phyloP scores from a whole-genome alignment of 2,329 filamentous ascomycete species.

The Exophiala alcalophila region DNA sequence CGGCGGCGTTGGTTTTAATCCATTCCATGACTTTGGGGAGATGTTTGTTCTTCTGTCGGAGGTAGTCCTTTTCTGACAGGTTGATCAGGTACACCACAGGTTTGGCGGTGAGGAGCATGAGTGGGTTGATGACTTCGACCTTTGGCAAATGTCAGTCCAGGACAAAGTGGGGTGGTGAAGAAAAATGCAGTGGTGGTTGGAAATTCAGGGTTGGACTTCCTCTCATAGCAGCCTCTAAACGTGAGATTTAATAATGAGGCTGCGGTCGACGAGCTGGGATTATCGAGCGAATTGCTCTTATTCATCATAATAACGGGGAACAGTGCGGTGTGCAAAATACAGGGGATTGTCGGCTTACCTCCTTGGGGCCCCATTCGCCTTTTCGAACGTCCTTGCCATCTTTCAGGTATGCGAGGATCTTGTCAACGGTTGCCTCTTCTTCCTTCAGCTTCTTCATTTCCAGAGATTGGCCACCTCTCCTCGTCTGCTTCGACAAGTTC shows the following conservation, averaged over 20 bases:
- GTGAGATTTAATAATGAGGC: slow-evolving; percentile 65
- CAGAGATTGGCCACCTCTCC: slow-evolving; percentile 87
- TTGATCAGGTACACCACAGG: slow-evolving; percentile 97
- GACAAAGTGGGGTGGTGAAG: not conserved
- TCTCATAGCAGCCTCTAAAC: slow-evolving; percentile 81
- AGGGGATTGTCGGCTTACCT: slow-evolving; percentile 63
- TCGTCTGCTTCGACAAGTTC: slow-evolving; percentile 87
- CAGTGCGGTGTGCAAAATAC: slow-evolving; percentile 28
- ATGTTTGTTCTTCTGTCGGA: slow-evolving; percentile 99
- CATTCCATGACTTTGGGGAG: slow-evolving; percentile 89
- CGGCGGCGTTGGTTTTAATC: slow-evolving; percentile 85
- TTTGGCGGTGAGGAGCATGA: slow-evolving; percentile 93
- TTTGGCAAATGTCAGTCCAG: slow-evolving; percentile 41
- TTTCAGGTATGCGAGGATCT: slow-evolving; percentile 77
- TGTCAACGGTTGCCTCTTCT: slow-evolving; percentile 89
- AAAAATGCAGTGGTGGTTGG: slow-evolving; percentile 21
- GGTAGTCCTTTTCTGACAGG: slow-evolving; percentile 92
- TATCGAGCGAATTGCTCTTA: slow-evolving; percentile 96
- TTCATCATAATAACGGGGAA: slow-evolving; percentile 74
- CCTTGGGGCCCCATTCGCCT: slow-evolving; percentile 84
- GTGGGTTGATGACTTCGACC: slow-evolving; percentile 96
- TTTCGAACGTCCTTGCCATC: slow-evolving; percentile 92
- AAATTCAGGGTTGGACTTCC: slow-evolving; percentile 68
- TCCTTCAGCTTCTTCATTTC: slow-evolving; percentile 98
- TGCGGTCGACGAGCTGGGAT: slow-evolving; percentile 99